Base-by-base conservation (phyloP, 768 basidiomycete genomes). In the Boletus rubropictus region DNA sequence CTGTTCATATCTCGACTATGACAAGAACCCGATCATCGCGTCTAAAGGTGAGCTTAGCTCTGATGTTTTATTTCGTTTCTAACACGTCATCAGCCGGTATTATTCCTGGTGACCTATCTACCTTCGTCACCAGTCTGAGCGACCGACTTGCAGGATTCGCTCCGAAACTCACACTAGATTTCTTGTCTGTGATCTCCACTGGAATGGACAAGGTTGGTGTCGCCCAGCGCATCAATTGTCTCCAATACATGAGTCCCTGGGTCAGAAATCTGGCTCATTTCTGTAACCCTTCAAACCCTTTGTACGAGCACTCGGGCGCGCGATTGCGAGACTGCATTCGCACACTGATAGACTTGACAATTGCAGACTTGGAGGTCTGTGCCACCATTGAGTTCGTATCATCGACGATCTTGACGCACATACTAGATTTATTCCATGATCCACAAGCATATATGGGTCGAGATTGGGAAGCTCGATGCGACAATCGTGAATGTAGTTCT, bases 231-330 rank as follows among this genome's bases (percentile, higher is more conserved):
- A 80, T 88, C 33, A 78, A 76, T 50, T 90, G 84, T 57, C 63
- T 94, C 18, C 81, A 86, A 49, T 93, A 91, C 59, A 75, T 95
- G 73, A 80, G 77, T 33, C 91, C 93, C 3, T 96, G 92, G 93
- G 78, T 95, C 34, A 82, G 77, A 61, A 93, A 94, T 57, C 72
- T 96, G 2, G 72, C 78, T 3, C 64, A 72, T 12, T 93, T 88
- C 52, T 76, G 78, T 22, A 84, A 84, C 54, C 82, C 89, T 1
- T 78, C 81, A 3, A 76, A 76, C 53, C 58, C 75, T n/a, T 69
- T 85, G 27, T 87, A 79, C 48, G 85, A 88, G 44, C 77, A 80
- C 24, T 83, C 85, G 1, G 84, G 82, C 8, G 81, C 86, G 10
- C 77, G 83, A 53, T 69, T 94, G 18, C 79, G 89, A 12, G 90